A percentile compares a stretch with the other conserved stretches of the same genome.
phyloP scores from a whole-genome alignment of 225 moss, liverwort and hornwort species.

The Thuidium tamariscinum region DNA sequence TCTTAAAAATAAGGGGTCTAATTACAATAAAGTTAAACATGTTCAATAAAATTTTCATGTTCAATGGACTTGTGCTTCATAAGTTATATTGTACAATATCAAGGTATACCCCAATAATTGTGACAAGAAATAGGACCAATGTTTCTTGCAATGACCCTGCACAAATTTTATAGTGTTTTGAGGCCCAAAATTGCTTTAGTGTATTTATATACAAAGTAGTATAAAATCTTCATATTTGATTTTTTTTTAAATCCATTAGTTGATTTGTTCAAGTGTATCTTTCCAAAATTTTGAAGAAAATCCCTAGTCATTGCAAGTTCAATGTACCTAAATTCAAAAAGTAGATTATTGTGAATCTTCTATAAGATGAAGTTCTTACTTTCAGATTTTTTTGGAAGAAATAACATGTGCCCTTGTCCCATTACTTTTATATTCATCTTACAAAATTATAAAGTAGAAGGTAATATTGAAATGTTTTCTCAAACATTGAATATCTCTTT shows the following conservation, averaged over 20 bases:
- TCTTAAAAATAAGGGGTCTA: too few relatives aligned
- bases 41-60: too few relatives aligned
- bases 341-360: fast-evolving
- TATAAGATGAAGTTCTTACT: background rate
- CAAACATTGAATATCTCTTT: too few relatives aligned
- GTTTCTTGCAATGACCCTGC: too few relatives aligned
- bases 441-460: background rate
- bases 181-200: background rate
- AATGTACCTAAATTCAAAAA: background rate
- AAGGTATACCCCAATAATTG: too few relatives aligned
- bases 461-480: too few relatives aligned
- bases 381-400: background rate
- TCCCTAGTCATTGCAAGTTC: fast-evolving
- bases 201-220: background rate
- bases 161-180: fast-evolving
- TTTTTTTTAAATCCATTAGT: background rate
- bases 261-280: background rate
- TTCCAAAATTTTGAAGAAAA: background rate
- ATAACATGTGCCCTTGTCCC: fast-evolving
- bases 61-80: too few relatives aligned
- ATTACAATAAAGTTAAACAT: too few relatives aligned
- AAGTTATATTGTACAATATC: too few relatives aligned
- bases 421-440: background rate
- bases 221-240: background rate
- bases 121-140: too few relatives aligned